Conservation (phyloP, 148 eudicot species). For the Nepenthes gracilis region DNA sequence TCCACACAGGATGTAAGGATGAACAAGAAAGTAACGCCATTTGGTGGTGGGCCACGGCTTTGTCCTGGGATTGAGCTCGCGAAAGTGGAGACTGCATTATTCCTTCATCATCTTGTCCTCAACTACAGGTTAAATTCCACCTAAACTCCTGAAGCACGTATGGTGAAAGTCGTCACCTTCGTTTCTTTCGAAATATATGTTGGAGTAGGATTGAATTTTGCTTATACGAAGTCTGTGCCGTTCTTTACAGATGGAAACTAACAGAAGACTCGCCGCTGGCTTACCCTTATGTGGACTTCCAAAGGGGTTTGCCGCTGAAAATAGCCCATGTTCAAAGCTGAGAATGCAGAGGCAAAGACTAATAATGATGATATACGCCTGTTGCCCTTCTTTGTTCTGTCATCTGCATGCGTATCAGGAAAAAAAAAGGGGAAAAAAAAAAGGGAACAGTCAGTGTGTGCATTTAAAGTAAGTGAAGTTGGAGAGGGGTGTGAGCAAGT, state of each 20-base stretch:
- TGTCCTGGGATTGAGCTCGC: conserved; percentile 37
- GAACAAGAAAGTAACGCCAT: conserved; percentile 26
- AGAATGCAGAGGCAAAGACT: too few relatives aligned
- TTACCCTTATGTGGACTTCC: conserved; percentile 36
- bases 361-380: too few relatives aligned
- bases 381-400: too few relatives aligned
- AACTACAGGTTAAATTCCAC: conserved; percentile 21
- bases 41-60: conserved; percentile 41
- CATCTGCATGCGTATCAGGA: too few relatives aligned
- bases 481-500: too few relatives aligned
- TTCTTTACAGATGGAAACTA: conserved; percentile 30
- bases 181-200: background rate
- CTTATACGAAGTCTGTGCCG: background rate
- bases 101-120: conserved; percentile 40
- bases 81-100: conserved; percentile 28
- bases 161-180: background rate
- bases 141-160: background rate
- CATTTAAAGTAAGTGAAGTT: too few relatives aligned
- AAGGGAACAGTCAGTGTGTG: too few relatives aligned
- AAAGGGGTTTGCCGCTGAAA: conserved; percentile 16
- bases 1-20: conserved; percentile 18
- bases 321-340: background rate
- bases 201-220: background rate
- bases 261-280: conserved; percentile 29
- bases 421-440: too few relatives aligned